Conservation (phyloP, 331 rosid species). For the Malus hybrid region DNA sequence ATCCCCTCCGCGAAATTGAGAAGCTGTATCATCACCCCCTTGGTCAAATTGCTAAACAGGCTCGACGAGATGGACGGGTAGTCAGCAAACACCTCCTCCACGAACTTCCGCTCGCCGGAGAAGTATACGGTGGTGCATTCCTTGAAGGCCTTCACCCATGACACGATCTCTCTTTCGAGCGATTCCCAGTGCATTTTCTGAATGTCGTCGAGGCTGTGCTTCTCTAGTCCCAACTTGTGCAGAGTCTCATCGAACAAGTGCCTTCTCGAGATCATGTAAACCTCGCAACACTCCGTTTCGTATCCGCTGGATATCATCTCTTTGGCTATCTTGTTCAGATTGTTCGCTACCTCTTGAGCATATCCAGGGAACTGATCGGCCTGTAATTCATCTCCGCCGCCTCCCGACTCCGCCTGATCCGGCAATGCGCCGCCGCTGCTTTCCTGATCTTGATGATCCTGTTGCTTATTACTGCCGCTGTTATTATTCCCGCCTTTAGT, state of each 20-base stretch:
- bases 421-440: background rate
- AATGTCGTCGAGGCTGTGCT: constrained; percentile 65
- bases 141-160: constrained; percentile 52
- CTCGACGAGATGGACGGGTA: constrained; percentile 5
- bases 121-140: constrained; percentile 30
- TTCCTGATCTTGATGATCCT: constrained; percentile 34
- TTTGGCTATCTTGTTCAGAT: constrained; percentile 33
- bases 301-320: constrained; percentile 46
- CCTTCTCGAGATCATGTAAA: constrained; percentile 40
- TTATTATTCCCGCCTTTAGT: background rate
- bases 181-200: constrained; percentile 55
- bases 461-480: constrained; percentile 7
- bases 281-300: constrained; percentile 54
- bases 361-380: constrained; percentile 31
- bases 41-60: constrained; percentile 39
- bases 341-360: constrained; percentile 24
- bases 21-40: constrained; percentile 38
- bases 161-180: constrained; percentile 45
- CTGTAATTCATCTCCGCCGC: background rate
- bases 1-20: constrained; percentile 62
- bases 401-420: constrained; percentile 10
- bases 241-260: constrained; percentile 37
- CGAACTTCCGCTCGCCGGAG: constrained; percentile 40
- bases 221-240: constrained; percentile 43
- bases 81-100: constrained; percentile 26